Evolutionary conservation across 768 basidiomycete species (phyloP).

Genomic region (Lentinula guzmanii): DNA sequence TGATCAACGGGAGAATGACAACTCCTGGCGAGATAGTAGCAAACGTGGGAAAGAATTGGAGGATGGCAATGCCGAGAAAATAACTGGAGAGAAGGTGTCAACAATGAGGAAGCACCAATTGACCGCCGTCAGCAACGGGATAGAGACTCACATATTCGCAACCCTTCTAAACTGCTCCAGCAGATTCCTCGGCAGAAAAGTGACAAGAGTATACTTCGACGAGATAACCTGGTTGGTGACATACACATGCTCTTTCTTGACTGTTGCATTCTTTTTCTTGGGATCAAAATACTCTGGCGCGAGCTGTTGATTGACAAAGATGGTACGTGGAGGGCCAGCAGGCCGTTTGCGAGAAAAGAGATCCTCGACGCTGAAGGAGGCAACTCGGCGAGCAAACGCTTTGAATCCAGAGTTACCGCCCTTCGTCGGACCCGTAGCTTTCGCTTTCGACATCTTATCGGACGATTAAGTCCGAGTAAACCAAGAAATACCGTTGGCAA

Average conservation of each 20-base stretch:
- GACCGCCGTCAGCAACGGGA: background rate
- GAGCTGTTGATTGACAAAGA: constrained; percentile 43
- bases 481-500: background rate
- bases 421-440: background rate
- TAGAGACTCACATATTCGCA: constrained; percentile 8
- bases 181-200: constrained; percentile 8
- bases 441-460: background rate
- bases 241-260: constrained; percentile 35
- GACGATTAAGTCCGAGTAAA: background rate
- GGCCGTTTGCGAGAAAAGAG: constrained; percentile 35
- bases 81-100: constrained; percentile 33
- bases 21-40: constrained; percentile 92
- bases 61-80: constrained; percentile 83
- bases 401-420: constrained; percentile 6
- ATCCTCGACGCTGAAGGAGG: constrained; percentile 34
- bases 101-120: background rate
- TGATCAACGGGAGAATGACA: constrained; percentile 83
- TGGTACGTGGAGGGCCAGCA: constrained; percentile 35
- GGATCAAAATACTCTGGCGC: constrained; percentile 40
- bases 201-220: constrained; percentile 21
- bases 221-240: constrained; percentile 55
- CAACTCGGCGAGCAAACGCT: constrained; percentile 25
- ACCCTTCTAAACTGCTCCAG: constrained; percentile 5
- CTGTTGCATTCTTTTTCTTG: constrained; percentile 26
- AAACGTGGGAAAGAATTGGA: constrained; percentile 95